Evolutionary conservation across 1,284 basidiomycete species (phyloP).

Genomic region (Sanguinoderma infundibulare): DNA sequence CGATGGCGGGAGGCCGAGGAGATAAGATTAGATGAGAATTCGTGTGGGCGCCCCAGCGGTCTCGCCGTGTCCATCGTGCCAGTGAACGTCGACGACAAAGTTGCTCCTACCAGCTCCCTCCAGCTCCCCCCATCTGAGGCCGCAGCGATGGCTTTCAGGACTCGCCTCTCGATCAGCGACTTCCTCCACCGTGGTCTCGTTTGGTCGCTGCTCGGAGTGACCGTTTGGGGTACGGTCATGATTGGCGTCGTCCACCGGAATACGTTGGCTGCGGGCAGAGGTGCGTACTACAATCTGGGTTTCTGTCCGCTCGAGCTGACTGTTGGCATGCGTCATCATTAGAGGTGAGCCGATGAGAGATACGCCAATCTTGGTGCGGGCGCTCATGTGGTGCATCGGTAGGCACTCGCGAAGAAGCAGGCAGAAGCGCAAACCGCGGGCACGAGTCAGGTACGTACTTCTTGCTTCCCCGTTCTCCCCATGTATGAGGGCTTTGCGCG

Average conservation of each 20-base stretch:
- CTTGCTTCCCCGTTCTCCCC: neutral
- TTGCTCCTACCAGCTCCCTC: neutral
- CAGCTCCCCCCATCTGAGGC: neutral
- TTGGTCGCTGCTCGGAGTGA: slow-evolving; percentile 33
- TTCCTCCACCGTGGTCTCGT: slow-evolving; percentile 33
- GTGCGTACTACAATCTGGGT: slow-evolving; percentile 19
- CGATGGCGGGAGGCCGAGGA: neutral
- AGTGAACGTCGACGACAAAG: neutral
- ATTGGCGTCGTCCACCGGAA: slow-evolving; percentile 36
- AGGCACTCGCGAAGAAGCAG: slow-evolving; percentile 9
- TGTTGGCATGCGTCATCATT: neutral
- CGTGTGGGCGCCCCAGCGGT: neutral
- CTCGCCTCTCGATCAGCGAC: slow-evolving; percentile 29
- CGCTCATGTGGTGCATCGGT: neutral
- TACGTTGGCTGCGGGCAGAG: slow-evolving; percentile 33
- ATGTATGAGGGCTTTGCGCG: neutral
- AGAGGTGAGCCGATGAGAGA: neutral
- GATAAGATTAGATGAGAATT: slow-evolving; percentile 8
- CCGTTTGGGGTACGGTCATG: slow-evolving; percentile 35
- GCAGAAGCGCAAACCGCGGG: neutral
- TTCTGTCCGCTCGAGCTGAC: neutral
- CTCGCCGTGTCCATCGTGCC: neutral
- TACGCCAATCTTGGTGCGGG: neutral
- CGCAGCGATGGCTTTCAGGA: slow-evolving; percentile 22
- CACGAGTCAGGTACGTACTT: neutral